Evolutionary conservation across 495 filamentous ascomycete genomes (phyloP).

Genomic region (Rhypophila decipiens): DNA sequence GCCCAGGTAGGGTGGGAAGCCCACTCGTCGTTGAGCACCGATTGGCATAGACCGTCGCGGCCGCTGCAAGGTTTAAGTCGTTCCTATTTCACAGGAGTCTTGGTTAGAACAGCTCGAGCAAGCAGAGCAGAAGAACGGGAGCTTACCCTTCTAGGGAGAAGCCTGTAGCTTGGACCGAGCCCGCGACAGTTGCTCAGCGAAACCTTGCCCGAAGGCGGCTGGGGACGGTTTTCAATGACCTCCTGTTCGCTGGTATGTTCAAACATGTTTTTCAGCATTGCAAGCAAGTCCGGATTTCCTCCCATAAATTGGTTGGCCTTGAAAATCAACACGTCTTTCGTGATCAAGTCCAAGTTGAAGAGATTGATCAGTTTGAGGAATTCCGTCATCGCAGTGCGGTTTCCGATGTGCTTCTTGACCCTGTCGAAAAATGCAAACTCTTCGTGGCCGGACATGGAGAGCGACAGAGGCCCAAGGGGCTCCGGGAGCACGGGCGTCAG

Average conservation of each 20-base stretch:
- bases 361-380: slow-evolving; percentile 95
- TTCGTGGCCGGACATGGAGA: slow-evolving; percentile 56
- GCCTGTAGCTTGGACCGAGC: slow-evolving; percentile 87
- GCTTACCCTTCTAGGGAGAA: slow-evolving; percentile 73
- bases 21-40: slow-evolving; percentile 96
- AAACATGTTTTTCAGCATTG: slow-evolving; percentile 77
- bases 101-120: slow-evolving; percentile 1
- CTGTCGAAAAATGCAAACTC: slow-evolving; percentile 92
- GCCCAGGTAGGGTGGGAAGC: slow-evolving; percentile 99
- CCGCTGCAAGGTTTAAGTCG: slow-evolving; percentile 83
- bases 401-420: slow-evolving; percentile 91
- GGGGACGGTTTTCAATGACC: slow-evolving; percentile 69
- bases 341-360: slow-evolving; percentile 84
- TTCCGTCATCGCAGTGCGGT: slow-evolving; percentile 85
- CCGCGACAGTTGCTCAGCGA: slow-evolving; percentile 90
- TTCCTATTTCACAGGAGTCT: slow-evolving; percentile 41
- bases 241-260: slow-evolving; percentile 65
- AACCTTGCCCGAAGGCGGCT: slow-evolving; percentile 65
- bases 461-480: slow-evolving; percentile 68
- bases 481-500: slow-evolving; percentile 81
- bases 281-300: slow-evolving; percentile 76
- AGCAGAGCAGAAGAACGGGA: background rate
- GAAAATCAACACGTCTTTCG: slow-evolving; percentile 68
- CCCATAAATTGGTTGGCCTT: slow-evolving; percentile 83
- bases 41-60: slow-evolving; percentile 84